Percentiles rank a stretch among this genome's conserved stretches.
Conservation (phyloP, 352 stramenopile genomes). For the Phytophthora capsici region DNA sequence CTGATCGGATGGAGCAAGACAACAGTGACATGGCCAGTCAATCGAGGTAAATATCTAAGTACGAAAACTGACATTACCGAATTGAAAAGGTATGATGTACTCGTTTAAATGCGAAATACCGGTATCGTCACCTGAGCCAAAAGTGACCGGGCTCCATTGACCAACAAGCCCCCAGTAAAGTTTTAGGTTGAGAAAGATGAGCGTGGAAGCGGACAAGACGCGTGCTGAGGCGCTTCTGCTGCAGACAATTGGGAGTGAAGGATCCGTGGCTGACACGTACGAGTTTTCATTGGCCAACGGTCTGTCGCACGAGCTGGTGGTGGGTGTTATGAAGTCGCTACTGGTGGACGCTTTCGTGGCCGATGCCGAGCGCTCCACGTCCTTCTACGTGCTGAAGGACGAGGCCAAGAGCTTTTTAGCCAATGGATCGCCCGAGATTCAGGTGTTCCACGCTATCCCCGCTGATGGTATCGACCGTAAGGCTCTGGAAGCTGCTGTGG, state of each 20-base stretch:
- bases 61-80: neutral
- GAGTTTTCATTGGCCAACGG: slow-evolving; percentile 74
- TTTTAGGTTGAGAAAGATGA: slow-evolving; percentile 28
- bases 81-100: neutral
- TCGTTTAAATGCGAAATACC: too few relatives aligned
- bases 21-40: slow-evolving; percentile 18
- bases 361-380: slow-evolving; percentile 77
- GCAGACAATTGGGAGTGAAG: slow-evolving; percentile 51
- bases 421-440: slow-evolving; percentile 82
- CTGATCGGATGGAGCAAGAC: neutral
- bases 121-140: neutral
- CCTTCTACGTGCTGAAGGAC: slow-evolving; percentile 94
- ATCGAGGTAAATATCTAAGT: slow-evolving; percentile 3
- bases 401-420: slow-evolving; percentile 86
- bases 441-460: slow-evolving; percentile 86
- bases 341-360: slow-evolving; percentile 93
- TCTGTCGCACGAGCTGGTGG: slow-evolving; percentile 93
- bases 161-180: slow-evolving; percentile 17
- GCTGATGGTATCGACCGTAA: slow-evolving; percentile 70
- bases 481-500: slow-evolving; percentile 84
- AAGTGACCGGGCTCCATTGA: slow-evolving; percentile 22
- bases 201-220: slow-evolving; percentile 73
- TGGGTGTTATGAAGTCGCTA: slow-evolving; percentile 97
- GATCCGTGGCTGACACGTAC: slow-evolving; percentile 81
- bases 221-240: slow-evolving; percentile 75